Percentiles rank a stretch among this genome's conserved stretches.
Evolutionary conservation across 495 filamentous ascomycete genomes (phyloP).

Genomic region (Talaromyces thailandensis): DNA sequence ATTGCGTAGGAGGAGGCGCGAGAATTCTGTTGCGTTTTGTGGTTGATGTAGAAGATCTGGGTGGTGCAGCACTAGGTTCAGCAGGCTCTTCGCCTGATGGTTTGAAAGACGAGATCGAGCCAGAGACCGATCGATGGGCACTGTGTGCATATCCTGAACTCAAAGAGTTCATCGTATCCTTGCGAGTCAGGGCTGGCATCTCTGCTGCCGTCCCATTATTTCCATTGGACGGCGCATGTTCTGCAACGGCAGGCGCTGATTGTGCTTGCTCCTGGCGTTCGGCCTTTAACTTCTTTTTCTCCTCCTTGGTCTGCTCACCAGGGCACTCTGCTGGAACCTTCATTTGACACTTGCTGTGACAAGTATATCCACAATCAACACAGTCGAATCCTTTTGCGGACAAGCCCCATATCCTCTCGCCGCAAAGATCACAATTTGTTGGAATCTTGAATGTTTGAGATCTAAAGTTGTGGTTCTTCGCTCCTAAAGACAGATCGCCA

Average conservation of each 20-base stretch:
- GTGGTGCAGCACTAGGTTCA: constrained; percentile 25
- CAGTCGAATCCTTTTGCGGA: constrained; percentile 95
- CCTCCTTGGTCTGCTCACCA: constrained; percentile 86
- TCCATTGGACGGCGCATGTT: constrained; percentile 24
- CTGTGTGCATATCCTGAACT: constrained; percentile 83
- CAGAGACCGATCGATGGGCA: constrained; percentile 64
- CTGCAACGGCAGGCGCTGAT: constrained; percentile 31
- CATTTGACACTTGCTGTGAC: constrained; percentile 98
- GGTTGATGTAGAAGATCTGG: constrained; percentile 19
- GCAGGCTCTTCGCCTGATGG: constrained; percentile 35
- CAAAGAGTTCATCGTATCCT: constrained; percentile 87
- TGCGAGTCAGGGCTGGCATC: constrained; percentile 54
- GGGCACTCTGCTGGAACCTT: constrained; percentile 95
- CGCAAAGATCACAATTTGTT: constrained; percentile 94
- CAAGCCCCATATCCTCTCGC: constrained; percentile 92
- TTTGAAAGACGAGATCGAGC: constrained; percentile 29
- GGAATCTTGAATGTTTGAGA: constrained; percentile 97
- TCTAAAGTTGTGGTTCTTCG: constrained; percentile 92
- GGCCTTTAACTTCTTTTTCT: constrained; percentile 82
- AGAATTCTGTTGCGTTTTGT: constrained; percentile 60
- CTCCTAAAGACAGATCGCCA: constrained; percentile 84
- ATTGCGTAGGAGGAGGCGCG: constrained; percentile 78
- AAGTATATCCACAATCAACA: constrained; percentile 92
- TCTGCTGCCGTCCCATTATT: constrained; percentile 16
- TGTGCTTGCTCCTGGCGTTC: constrained; percentile 75